phyloP scores from a whole-genome alignment of 2,329 filamentous ascomycete genomes.

The Epichloe hybrida region DNA sequence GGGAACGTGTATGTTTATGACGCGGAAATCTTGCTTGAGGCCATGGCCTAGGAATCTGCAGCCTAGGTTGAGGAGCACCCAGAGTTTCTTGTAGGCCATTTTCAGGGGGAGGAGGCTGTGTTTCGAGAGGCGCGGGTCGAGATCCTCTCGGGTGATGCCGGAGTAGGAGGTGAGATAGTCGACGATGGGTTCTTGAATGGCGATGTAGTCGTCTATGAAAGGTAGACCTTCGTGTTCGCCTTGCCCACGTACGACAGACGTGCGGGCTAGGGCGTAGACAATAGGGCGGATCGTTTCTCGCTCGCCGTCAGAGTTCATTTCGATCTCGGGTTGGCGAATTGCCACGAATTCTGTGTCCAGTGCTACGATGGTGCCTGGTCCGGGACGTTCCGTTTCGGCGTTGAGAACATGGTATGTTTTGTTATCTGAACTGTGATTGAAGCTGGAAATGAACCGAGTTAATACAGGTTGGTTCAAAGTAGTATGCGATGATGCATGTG shows the following conservation, averaged over 20 bases:
- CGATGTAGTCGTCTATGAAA: slow-evolving; percentile 96
- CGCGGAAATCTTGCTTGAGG: slow-evolving; percentile 87
- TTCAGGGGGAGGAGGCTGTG: slow-evolving; percentile 82
- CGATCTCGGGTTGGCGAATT: slow-evolving; percentile 83
- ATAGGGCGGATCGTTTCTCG: slow-evolving; percentile 85
- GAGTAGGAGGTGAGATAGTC: slow-evolving; percentile 94
- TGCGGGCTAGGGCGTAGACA: slow-evolving; percentile 81
- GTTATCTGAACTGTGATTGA: slow-evolving; percentile 16
- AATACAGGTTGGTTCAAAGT: too few relatives aligned
- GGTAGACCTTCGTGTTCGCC: slow-evolving; percentile 68
- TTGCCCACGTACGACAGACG: slow-evolving; percentile 73
- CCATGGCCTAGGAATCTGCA: slow-evolving; percentile 92
- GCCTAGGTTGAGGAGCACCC: slow-evolving; percentile 88
- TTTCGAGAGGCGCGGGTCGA: slow-evolving; percentile 63
- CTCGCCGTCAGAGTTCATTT: slow-evolving; percentile 88
- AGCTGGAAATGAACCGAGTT: slow-evolving; percentile 18
- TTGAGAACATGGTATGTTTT: slow-evolving; percentile 49
- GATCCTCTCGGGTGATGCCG: slow-evolving; percentile 73
- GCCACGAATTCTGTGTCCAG: slow-evolving; percentile 96
- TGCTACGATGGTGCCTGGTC: slow-evolving; percentile 63
- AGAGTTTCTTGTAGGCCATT: slow-evolving; percentile 92
- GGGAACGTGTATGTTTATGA: slow-evolving; percentile 94
- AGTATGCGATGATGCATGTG: slow-evolving; percentile 7
- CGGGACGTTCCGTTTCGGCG: slow-evolving; percentile 48
- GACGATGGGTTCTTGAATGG: slow-evolving; percentile 77